These are phyloP conservation scores for Penicillium arizonense DNA, from an alignment of 495 filamentous ascomycete genomes.

Conservation along the genomic window DNA sequence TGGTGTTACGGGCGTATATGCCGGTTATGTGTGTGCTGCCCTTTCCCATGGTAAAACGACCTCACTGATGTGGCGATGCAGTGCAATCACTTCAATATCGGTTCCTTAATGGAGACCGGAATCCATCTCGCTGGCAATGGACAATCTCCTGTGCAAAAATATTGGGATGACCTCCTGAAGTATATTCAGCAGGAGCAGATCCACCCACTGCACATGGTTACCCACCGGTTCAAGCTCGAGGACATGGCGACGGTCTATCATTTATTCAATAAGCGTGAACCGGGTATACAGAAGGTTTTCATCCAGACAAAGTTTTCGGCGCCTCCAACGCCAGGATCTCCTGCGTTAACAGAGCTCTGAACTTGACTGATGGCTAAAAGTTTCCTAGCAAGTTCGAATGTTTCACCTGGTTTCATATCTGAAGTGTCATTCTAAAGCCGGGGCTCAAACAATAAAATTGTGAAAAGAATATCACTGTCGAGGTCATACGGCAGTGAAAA, in stretches of 20 bases:
- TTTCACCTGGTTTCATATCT: neutral
- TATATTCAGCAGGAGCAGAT: conserved; percentile 63
- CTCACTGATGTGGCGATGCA: no score
- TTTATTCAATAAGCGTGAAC: conserved; percentile 63
- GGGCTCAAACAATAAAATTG: neutral
- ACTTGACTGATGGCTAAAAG: neutral
- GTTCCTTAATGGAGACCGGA: conserved; percentile 31
- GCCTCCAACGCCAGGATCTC: conserved; percentile 48
- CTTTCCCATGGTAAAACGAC: no score
- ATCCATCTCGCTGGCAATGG: conserved; percentile 75
- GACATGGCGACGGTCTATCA: conserved; percentile 66
- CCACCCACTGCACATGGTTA: conserved; percentile 70
- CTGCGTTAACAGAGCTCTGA: conserved; percentile 37
- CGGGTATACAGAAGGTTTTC: conserved; percentile 64
- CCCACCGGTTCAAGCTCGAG: conserved; percentile 66
- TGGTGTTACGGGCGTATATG: neutral
- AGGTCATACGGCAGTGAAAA: neutral
- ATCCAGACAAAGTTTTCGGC: conserved; percentile 60
- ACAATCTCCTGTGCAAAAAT: conserved; percentile 75
- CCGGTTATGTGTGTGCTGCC: no score
- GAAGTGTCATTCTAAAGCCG: neutral
- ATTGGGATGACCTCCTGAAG: conserved; percentile 67
- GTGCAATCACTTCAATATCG: no score
- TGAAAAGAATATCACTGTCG: neutral
- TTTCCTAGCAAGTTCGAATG: neutral